Conservation (phyloP, 805 yeast species). For the Candida sanyiensis region DNA sequence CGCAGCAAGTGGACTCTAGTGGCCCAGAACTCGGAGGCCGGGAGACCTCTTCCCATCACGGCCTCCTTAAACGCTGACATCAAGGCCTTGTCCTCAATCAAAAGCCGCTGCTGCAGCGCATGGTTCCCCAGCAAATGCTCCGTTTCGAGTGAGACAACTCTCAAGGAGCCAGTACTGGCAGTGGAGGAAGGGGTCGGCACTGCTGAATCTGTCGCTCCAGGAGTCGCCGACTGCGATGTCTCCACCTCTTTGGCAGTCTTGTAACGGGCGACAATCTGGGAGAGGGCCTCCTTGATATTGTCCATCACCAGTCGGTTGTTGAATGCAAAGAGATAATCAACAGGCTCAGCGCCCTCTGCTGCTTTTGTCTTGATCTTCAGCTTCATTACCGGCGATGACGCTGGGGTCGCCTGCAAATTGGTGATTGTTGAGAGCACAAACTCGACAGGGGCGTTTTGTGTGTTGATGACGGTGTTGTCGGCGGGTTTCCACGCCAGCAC, state of each 20-base stretch:
- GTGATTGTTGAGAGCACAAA: constrained; percentile 38
- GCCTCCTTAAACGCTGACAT: constrained; percentile 81
- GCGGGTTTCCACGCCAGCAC: constrained; percentile 54
- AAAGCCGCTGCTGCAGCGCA: constrained; percentile 70
- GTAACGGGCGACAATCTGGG: constrained; percentile 62
- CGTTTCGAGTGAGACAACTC: constrained; percentile 47
- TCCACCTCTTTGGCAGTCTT: constrained; percentile 32
- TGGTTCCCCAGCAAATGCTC: constrained; percentile 60
- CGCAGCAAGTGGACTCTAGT: constrained; percentile 73
- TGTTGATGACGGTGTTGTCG: constrained; percentile 32
- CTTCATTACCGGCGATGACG: constrained; percentile 59
- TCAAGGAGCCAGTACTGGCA: constrained; percentile 32
- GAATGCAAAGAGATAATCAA: constrained; percentile 48
- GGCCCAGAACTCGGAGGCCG: constrained; percentile 83
- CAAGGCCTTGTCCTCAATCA: constrained; percentile 62
- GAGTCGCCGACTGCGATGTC: constrained; percentile 14
- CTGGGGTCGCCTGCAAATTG: constrained; percentile 64
- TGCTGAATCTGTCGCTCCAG: constrained; percentile 16
- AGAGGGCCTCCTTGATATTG: constrained; percentile 58
- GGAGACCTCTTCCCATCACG: constrained; percentile 70
- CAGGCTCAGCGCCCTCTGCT: constrained; percentile 28
- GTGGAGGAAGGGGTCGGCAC: constrained; percentile 20
- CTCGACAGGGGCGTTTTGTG: constrained; percentile 25
- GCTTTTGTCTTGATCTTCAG: constrained; percentile 48
- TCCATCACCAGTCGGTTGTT: constrained; percentile 73